Base-by-base conservation (phyloP, 2,329 filamentous ascomycete genomes). In the Ceratocystis papillata region DNA sequence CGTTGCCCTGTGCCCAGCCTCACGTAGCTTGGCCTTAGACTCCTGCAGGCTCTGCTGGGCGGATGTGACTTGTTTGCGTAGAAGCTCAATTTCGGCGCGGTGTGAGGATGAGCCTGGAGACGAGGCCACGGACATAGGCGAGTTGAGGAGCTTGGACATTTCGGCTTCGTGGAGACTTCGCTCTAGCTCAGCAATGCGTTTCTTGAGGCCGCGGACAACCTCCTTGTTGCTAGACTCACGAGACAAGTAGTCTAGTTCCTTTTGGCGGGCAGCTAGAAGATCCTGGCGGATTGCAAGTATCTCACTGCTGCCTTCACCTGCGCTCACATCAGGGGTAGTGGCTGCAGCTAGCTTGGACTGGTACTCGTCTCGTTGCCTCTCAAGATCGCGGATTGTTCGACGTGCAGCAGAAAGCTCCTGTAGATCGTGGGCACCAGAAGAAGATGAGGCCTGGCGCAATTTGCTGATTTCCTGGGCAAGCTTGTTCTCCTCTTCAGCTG, bases 171-270 rank as follows among this genome's bases (percentile, higher is more conserved):
- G 85, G 3, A 87, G 78, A 67, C 87, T 83, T 50, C 81, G 81
- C 72, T 90, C 87, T 17, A 90, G 79, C 45, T 88, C 83, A 1
- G 81, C 77, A 62, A 90, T 80, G 67, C 86, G 82, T 61, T 81
- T 80, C 73, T 87, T 88, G 67, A 88, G 80, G 22, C 78, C 77
- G 67, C 86, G 85, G 67, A 87, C 78, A 1, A 78, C 76, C 37
- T 87, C 82, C 70, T 85, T 87, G 69, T 87, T 83, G 5, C 81
- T 74, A 8, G 80, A 77, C 71, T 89, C 87, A n/a, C 84, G 83
- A 70, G 88, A 83, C 37, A 87, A 75, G 63, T 85, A 80, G 20
- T 84, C 81, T 17, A 82, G 80, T 70, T 90, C 87, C 69, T 84
- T 87, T 71, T 84, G 81, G n/a, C 86, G 81, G 3, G 86, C 81